Conservation (phyloP, 345 rosid genomes). For the Populus nigra region DNA sequence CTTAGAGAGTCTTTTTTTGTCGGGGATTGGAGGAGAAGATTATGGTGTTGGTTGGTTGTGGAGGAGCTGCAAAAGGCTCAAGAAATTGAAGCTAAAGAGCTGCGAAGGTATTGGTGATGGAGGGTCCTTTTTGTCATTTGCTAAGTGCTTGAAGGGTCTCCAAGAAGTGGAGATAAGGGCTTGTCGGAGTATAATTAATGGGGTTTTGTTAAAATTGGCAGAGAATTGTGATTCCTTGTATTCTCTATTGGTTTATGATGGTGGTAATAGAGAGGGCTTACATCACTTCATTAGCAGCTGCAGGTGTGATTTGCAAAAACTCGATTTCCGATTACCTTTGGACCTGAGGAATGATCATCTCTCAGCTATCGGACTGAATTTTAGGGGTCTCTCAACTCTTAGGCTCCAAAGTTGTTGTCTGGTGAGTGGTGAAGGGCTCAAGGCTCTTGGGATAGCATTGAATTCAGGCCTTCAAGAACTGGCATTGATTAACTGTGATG, state of each 20-base stretch:
- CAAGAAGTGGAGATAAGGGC: slow-evolving; percentile 66
- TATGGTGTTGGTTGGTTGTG: slow-evolving; percentile 58
- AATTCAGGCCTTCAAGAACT: slow-evolving; percentile 56
- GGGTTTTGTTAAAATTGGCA: slow-evolving; percentile 52
- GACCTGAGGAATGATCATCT: slow-evolving; percentile 77
- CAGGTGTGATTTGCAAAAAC: slow-evolving; percentile 46
- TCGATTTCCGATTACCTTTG: slow-evolving; percentile 77
- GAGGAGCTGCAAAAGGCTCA: slow-evolving; percentile 61
- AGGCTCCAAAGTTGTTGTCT: slow-evolving; percentile 76
- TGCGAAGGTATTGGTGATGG: slow-evolving; percentile 74
- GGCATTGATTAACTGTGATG: slow-evolving; percentile 65
- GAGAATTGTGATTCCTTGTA: slow-evolving; percentile 52
- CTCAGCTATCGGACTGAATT: slow-evolving; percentile 48
- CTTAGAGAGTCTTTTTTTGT: slow-evolving; percentile 48
- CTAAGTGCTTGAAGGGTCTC: slow-evolving; percentile 39
- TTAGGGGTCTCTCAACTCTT: slow-evolving; percentile 42
- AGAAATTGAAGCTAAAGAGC: slow-evolving; percentile 52
- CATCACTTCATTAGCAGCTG: slow-evolving; percentile 58
- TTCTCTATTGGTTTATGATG: slow-evolving; percentile 75
- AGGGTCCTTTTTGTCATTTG: slow-evolving; percentile 46
- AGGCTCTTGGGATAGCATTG: slow-evolving; percentile 48
- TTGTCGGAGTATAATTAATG: slow-evolving; percentile 62
- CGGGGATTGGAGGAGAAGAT: slow-evolving; percentile 60
- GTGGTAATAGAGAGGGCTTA: slow-evolving; percentile 69
- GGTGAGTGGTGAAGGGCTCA: slow-evolving; percentile 70